A percentile compares a stretch with the other conserved stretches of the same genome.
Evolutionary conservation across 176 grass and related monocot species (phyloP).

Genomic region (Ampelocalamus luodianensis): DNA sequence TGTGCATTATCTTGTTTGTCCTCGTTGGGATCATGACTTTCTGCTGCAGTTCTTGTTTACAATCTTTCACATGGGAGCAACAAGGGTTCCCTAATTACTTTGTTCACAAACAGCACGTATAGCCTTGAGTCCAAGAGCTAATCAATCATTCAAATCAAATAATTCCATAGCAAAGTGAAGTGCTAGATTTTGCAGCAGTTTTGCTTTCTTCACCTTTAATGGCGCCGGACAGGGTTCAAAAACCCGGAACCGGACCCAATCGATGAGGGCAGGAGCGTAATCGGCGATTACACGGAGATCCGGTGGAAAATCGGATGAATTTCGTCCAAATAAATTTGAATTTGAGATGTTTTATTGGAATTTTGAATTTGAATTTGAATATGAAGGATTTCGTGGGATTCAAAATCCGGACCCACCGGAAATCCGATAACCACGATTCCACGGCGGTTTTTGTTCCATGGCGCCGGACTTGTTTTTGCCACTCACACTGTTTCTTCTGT

Average conservation of each 20-base stretch:
- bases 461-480: background rate
- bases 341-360: too few species aligned
- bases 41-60: background rate
- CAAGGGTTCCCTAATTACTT: background rate
- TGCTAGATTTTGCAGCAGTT: background rate
- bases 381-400: too few species aligned
- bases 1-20: background rate
- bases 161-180: background rate
- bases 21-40: background rate
- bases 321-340: too few species aligned
- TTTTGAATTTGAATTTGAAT: too few species aligned
- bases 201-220: background rate
- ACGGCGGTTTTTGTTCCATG: too few species aligned
- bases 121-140: background rate
- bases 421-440: too few species aligned
- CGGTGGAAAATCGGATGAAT: too few species aligned
- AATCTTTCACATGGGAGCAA: background rate
- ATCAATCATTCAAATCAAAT: background rate
- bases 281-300: too few species aligned
- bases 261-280: too few species aligned
- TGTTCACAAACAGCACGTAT: background rate
- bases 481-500: background rate
- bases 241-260: too few species aligned
- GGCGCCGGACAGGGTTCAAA: too few species aligned
- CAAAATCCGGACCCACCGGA: too few species aligned